phyloP scores from a whole-genome alignment of 2,329 filamentous ascomycete genomes.

The Lachnellula occidentalis region DNA sequence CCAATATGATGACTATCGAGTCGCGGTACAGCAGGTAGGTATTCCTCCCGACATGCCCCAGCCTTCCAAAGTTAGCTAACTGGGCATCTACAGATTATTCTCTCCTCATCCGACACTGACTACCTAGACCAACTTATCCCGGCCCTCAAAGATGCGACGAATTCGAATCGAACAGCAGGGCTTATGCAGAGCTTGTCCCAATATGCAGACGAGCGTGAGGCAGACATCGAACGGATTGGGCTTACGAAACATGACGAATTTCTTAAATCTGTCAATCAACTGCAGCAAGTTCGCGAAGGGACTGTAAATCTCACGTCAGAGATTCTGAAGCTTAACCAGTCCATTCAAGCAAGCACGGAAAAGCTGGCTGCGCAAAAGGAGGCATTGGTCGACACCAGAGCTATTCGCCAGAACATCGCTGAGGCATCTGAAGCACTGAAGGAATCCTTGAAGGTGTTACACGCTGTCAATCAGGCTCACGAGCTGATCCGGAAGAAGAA shows the following conservation, averaged over 20 bases:
- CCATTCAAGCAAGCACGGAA: conserved; percentile 91
- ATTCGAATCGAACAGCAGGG: conserved; percentile 64
- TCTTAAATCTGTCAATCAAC: conserved; percentile 83
- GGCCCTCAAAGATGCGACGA: conserved; percentile 82
- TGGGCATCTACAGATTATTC: conserved; percentile 65
- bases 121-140: conserved; percentile 95
- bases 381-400: conserved; percentile 83
- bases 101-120: conserved; percentile 84
- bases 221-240: conserved; percentile 90
- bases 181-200: conserved; percentile 73
- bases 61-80: conserved; percentile 3
- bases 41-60: too few relatives aligned
- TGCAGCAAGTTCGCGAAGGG: conserved; percentile 86
- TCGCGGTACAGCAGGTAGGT: conserved; percentile 28
- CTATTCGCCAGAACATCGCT: conserved; percentile 90
- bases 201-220: conserved; percentile 81
- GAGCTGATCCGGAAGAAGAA: conserved; percentile 88
- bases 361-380: conserved; percentile 93
- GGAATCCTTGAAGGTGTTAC: conserved; percentile 85
- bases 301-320: conserved; percentile 85
- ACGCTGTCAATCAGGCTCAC: conserved; percentile 89
- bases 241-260: conserved; percentile 97
- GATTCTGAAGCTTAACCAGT: conserved; percentile 87
- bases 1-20: conserved; percentile 30
- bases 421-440: conserved; percentile 84